phyloP scores from a whole-genome alignment of 495 filamentous ascomycete genomes.

The Geoglossum glabrum region DNA sequence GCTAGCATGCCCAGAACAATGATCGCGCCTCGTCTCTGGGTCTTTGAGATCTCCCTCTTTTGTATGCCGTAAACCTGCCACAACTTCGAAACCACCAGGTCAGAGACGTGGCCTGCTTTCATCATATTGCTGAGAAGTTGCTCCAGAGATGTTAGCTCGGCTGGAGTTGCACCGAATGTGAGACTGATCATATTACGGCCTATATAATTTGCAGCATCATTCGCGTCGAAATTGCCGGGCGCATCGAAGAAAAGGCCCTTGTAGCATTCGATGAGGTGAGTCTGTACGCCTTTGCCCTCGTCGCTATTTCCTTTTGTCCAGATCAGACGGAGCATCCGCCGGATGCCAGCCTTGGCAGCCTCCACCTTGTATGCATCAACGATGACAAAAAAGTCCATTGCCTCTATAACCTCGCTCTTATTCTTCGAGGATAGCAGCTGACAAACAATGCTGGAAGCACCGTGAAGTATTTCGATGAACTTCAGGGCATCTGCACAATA shows the following conservation, averaged over 20 bases:
- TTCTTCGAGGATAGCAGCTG: conserved; percentile 84
- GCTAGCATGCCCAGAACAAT: conserved; percentile 97
- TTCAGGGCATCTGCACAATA: conserved; percentile 83
- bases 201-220: conserved; percentile 89
- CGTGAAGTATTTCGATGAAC: conserved; percentile 87
- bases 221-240: conserved; percentile 63
- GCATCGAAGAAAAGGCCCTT: conserved; percentile 89
- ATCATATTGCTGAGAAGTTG: conserved; percentile 95
- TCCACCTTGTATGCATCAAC: conserved; percentile 90
- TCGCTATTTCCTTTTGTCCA: conserved; percentile 99
- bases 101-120: conserved; percentile 70
- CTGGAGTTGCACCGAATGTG: conserved; percentile 83
- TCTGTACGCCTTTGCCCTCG: conserved; percentile 94
- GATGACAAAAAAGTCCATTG: conserved; percentile 95
- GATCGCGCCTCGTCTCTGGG: conserved; percentile 81
- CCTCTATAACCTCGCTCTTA: conserved; percentile 94
- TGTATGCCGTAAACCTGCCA: conserved; percentile 97
- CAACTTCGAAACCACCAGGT: conserved; percentile 72
- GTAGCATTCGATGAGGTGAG: conserved; percentile 93
- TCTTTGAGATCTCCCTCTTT: conserved; percentile 77
- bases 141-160: conserved; percentile 86
- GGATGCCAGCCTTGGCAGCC: conserved; percentile 70
- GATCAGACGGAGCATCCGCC: conserved; percentile 85
- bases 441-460: conserved; percentile 52
- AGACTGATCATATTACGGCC: conserved; percentile 97